Evolutionary conservation across 108 stramenopile species (phyloP), one percentile per base, ranked within the genome.

Genomic region (Skeletonema potamos): DNA sequence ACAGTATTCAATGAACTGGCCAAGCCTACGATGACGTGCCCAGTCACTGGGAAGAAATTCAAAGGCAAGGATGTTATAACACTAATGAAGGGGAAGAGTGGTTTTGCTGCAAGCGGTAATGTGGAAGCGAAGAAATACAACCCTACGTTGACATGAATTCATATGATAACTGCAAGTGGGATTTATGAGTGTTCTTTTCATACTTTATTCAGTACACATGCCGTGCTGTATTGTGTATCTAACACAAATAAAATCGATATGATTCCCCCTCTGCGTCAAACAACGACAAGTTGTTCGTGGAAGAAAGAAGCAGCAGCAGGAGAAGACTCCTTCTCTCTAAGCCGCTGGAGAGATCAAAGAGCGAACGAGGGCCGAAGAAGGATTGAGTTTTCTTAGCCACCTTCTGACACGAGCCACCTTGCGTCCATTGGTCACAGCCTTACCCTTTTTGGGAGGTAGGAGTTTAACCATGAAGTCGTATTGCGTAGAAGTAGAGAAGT

Each of bases 21-120:
- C 9, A 75, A 76, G 66, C 73, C 79, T 9, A 78, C 63, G 9
- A 87, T 81, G 82, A 64, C 55, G 1, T 92, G 91, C 72, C 96
- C 94, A 1, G 59, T 92, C 0, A 94, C 93, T 6, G 87, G 88
- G 0, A 65, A 68, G 62, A 93, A 85, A 56, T 89, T 97, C 54
- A 85, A 84, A 64, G 76, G 79, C 36, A 79, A 84, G 46, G 82
- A 92, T 66, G 85, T 94, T 7, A 62, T 95, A 11, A 72, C 84
- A 27, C 64, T 97, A 34, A 75, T 86, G 48, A 80, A 74, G 60
- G 88, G 88, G 29, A 89, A 77, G 33, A 87, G 84, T 56, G 90
- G 88, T 33, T 97, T 89, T 87, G 90, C 94, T 1, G 79, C 85
- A 9, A 81, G 79, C 60, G 82, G 82, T 8, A 36, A 62, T n/a